Base-by-base conservation (phyloP, 1,139 yeast species). In the Hansenula lynferdii region DNA sequence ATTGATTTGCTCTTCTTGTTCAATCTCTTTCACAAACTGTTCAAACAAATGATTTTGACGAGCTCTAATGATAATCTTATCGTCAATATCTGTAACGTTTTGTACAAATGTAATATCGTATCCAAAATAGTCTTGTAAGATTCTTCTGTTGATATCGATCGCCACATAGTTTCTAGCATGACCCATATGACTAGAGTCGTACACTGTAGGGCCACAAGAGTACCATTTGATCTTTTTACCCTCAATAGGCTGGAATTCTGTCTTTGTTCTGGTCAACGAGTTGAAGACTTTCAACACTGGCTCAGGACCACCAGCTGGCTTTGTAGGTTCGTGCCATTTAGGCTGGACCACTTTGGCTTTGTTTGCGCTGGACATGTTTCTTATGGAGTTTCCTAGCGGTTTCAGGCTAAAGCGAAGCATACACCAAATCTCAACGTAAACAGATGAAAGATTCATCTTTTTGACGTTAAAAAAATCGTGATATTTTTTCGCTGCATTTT, bases 121-220 rank as follows among this genome's bases (percentile, higher is more conserved):
- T 17, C 96, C 95, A 64, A 94, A 92, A 62, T 87, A 90, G 58
- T 90, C 89, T 59, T 81, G 86, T 49, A 92, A 61, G 36, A 94
- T 75, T 51, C 98, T 75, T 58, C 98, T 78, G 58, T 87, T 85
- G 57, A 92, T 87, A 61, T 94, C 98, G 39, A 87, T 85, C 9
- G 96, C 79, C 36, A 92, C 97, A 58, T 92, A 94, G 65, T 92
- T 92, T 62, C 98, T 72, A 17, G 98, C 98, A 63, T 94, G 99
- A n/a, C 99, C 99, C 97, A 92, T 87, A 58, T 92, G 99, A 38
- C 94, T 79, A 32, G 94, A 81, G 61, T 92, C 96, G 57, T 92
- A 92, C n/a, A 92, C 97, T 0, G 99, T 92, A 11, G 98, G 98
- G 6, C 99, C 99, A 72, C 99, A 92, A 41, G 90, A 85, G 65